These are phyloP conservation scores for Leucocoprinus birnbaumii DNA, from an alignment of 768 basidiomycete species.

Conservation along the genomic window DNA sequence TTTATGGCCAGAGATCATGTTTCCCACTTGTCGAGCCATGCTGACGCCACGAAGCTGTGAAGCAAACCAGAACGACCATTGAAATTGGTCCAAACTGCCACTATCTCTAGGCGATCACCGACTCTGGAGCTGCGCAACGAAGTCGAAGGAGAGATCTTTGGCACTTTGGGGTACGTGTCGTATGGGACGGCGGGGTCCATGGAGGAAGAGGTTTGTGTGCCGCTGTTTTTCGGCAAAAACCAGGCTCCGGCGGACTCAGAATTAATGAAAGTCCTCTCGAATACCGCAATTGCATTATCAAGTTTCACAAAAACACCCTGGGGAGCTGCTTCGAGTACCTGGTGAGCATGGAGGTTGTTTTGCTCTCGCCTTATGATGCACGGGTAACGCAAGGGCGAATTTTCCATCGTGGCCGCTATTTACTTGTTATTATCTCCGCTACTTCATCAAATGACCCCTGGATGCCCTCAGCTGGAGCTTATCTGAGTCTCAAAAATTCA, in stretches of 20 bases:
- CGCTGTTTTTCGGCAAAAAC: slow-evolving; percentile 8
- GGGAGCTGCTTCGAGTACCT: background rate
- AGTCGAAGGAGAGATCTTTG: too few species aligned
- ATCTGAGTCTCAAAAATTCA: too few species aligned
- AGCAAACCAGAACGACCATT: background rate
- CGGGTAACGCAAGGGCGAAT: too few species aligned
- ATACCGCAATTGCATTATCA: slow-evolving; percentile 3
- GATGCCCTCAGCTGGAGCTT: too few species aligned
- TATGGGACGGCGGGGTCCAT: background rate
- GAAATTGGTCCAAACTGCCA: background rate
- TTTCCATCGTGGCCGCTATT: too few species aligned
- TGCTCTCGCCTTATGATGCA: too few species aligned
- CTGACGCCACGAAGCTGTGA: slow-evolving; percentile 4
- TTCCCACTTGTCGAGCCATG: slow-evolving; percentile 1
- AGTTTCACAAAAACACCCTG: background rate
- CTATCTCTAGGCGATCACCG: background rate
- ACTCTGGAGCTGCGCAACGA: background rate
- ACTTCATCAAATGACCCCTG: too few species aligned
- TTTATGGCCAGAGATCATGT: background rate
- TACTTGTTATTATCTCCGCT: too few species aligned
- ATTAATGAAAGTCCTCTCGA: slow-evolving; percentile 10
- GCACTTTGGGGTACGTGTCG: too few species aligned
- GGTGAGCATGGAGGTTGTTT: too few species aligned
- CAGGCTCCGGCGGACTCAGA: slow-evolving; percentile 9
- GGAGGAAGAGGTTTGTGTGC: slow-evolving; percentile 8